Conservation (phyloP, 2,329 filamentous ascomycete species). For the Leptographium lundbergii region DNA sequence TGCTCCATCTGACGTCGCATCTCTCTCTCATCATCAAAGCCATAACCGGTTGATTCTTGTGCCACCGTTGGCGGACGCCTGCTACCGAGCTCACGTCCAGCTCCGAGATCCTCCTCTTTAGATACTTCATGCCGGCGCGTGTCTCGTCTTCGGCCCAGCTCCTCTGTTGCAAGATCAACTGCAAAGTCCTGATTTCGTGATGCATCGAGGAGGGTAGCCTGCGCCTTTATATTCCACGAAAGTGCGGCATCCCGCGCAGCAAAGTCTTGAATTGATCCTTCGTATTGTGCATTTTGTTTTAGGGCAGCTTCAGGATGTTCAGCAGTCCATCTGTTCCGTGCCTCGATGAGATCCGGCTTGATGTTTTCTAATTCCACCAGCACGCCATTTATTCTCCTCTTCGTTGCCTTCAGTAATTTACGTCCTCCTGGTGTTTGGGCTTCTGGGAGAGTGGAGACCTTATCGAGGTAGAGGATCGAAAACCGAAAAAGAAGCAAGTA, state of each 20-base stretch:
- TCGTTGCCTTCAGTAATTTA: conserved; percentile 42
- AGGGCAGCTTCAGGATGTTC: conserved; percentile 18
- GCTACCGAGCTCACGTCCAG: background rate
- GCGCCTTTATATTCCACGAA: conserved; percentile 23
- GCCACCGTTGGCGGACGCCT: background rate
- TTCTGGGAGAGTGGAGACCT: conserved; percentile 65
- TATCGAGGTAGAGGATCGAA: conserved; percentile 67
- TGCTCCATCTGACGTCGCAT: conserved; percentile 40
- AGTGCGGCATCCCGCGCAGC: conserved; percentile 50
- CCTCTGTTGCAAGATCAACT: conserved; percentile 60
- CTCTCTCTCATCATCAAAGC: background rate
- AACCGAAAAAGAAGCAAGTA: conserved; percentile 89
- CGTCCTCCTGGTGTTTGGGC: conserved; percentile 53
- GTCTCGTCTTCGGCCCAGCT: conserved; percentile 50
- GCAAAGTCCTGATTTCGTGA: conserved; percentile 63
- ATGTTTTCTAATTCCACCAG: conserved; percentile 62
- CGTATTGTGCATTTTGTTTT: background rate
- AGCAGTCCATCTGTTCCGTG: conserved; percentile 55
- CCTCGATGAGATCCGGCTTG: conserved; percentile 63
- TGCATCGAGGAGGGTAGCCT: conserved; percentile 52
- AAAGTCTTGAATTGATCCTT: conserved; percentile 23
- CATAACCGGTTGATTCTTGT: background rate
- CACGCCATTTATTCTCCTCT: conserved; percentile 41
- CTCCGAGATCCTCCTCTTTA: conserved; percentile 37
- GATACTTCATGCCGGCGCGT: conserved; percentile 44